phyloP scores from a whole-genome alignment of 495 filamentous ascomycete genomes.

The Neurospora sp. region DNA sequence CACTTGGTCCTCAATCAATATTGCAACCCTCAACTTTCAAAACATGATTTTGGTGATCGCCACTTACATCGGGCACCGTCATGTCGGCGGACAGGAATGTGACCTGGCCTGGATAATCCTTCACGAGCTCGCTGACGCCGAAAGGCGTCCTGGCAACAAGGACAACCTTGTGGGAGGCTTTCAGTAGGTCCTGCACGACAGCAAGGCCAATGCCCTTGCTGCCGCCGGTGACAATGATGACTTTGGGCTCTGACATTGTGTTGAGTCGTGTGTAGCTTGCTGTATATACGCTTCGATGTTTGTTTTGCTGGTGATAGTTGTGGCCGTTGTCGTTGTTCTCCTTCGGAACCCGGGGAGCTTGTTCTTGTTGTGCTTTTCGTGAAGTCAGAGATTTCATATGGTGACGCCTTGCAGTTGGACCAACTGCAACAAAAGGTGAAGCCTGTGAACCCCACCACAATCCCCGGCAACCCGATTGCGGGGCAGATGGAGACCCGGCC shows the following conservation, averaged over 20 bases:
- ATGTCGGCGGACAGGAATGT: constrained; percentile 70
- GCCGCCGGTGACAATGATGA: constrained; percentile 59
- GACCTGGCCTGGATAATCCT: constrained; percentile 55
- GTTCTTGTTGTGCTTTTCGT: background rate
- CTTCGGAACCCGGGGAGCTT: background rate
- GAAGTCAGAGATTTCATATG: background rate
- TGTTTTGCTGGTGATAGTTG: background rate
- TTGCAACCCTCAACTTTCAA: background rate
- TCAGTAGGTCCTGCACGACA: constrained; percentile 61
- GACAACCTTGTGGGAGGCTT: constrained; percentile 60
- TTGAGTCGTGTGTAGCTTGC: background rate
- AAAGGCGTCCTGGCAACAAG: constrained; percentile 61
- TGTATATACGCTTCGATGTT: background rate
- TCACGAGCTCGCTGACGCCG: constrained; percentile 56
- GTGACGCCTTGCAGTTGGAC: background rate
- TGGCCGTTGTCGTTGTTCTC: background rate
- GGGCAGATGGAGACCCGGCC: background rate
- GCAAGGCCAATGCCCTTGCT: constrained; percentile 76
- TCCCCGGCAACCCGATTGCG: background rate
- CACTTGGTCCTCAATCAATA: background rate
- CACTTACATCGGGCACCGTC: constrained; percentile 45
- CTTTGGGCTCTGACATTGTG: constrained; percentile 31
- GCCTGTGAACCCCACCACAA: background rate
- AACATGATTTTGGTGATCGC: background rate
- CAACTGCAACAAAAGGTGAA: background rate